Base-by-base conservation (phyloP, 2,329 filamentous ascomycete genomes). In the Emmonsia crescens region DNA sequence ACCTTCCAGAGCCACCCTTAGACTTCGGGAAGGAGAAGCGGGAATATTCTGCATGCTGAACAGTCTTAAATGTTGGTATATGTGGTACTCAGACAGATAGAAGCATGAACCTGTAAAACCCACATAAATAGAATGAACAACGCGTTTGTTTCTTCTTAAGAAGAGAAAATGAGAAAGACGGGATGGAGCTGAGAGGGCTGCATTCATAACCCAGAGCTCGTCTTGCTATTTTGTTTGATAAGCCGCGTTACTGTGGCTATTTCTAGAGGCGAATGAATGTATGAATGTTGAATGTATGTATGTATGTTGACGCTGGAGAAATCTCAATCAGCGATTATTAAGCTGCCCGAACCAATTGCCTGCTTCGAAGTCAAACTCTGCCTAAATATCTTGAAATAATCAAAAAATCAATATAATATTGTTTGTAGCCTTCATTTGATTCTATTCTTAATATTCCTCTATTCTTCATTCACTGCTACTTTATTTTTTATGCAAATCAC, bases 1-100 rank as follows among this genome's bases (percentile, higher is more conserved):
- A 68, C 92, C 92, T 79, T 96, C 89, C 5, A 96, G 78, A 24
- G 91, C 93, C 64, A 96, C 81, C 61, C 91, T 86, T 63, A 96
- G 61, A 12, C 65, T 62, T 12, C 62, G 56, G 31, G 46, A 49
- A 4, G 61, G 54, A 36, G 46, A 46, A 3, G 61, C 66, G 38
- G 9, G 19, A 21, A 14, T 51, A 19, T n/a, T 38, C 54, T 57
- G 40, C 51, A 58, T 58, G n/a, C 33, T 49, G 59, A 46, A n/a
- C 14, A 52, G 44, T 24, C 46, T 51, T 31, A 9, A 27, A 31
- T 27, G 57, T 36, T 38, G 31, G 19, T n/a, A 16, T 46, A 36
- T 27, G 44, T 24, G 10, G n/a, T 19, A 9, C n/a, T n/a, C n/a
- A 10, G 40, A 8, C 33, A 24, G 33, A 14, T 12, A 9, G 5